Evolutionary conservation across 352 stramenopile genomes (phyloP), one percentile per base, ranked within the genome.

Genomic region (Pythium chondricola): DNA sequence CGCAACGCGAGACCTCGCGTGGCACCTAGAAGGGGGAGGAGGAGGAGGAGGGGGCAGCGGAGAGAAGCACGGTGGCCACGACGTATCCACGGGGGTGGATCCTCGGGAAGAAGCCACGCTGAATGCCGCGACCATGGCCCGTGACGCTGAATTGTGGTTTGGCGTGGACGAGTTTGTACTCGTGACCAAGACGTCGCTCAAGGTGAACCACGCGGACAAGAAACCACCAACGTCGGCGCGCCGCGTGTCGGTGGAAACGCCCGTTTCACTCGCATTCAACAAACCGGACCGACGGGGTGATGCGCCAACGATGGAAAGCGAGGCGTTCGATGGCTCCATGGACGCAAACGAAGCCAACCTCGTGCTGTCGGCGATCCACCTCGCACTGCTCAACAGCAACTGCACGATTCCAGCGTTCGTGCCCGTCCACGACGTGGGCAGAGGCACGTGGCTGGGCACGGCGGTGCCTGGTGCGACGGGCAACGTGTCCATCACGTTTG

Each of bases 361-460:
- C 52, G 29, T 93, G 42, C 52, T 93, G 7, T 90, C 78, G 14
- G 73, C 78, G 20, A 54, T 93, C 4, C 81, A 69, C 27, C 69
- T 93, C 43, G 82, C 82, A 16, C 47, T 93, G 31, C 76, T 72
- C 43, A 88, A 86, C 49, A 88, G 74, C 47, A 90, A 90, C 50
- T 93, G 82, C 49, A 88, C 82, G 17, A 69, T 93, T 14, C 82
- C 82, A 2, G 78, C 65, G 14, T 90, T 93, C 42, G 78, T 90
- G 21, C 76, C 74, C 0, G 59, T 88, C 18, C 61, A 72, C 38
- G 67, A 84, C 39, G 59, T 74, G 2, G 69, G 65, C n/a, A 49
- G 59, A n/a, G 71, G 74, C 14, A 73, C 60, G 29, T 90, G 68
- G 74, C 68, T 89, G 20, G 82, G 82, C 22, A 74, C 71, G 1